Evolutionary conservation across 2,329 filamentous ascomycete genomes (phyloP).

Genomic region (Cylindrodendrum hubeiense): DNA sequence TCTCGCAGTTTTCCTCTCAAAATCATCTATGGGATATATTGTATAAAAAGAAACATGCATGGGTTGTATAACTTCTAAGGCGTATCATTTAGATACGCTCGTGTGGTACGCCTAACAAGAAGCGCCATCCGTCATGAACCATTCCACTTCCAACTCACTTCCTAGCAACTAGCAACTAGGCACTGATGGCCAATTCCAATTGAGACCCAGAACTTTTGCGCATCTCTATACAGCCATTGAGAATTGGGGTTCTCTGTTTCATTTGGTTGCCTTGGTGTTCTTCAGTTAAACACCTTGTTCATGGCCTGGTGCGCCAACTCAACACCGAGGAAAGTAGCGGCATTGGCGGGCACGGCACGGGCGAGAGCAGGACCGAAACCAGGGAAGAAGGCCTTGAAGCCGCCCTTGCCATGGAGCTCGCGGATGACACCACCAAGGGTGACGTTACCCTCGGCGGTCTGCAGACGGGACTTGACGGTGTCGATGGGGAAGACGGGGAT

Average conservation of each 20-base stretch:
- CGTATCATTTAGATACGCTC: conserved; percentile 14
- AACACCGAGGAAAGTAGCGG: conserved; percentile 91
- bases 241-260: not conserved
- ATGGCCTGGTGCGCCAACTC: conserved; percentile 87
- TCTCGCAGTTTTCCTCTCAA: not conserved
- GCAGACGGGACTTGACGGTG: conserved; percentile 93
- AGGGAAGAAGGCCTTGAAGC: conserved; percentile 94
- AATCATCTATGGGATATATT: conserved; percentile 30
- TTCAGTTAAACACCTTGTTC: conserved; percentile 75
- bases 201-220: conserved; percentile 2
- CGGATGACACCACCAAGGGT: conserved; percentile 84
- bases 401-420: conserved; percentile 86
- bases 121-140: conserved; percentile 18
- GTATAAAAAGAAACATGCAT: conserved; percentile 20
- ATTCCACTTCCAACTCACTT: conserved; percentile 2
- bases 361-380: conserved; percentile 94
- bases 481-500: conserved; percentile 98
- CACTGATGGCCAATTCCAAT: not conserved
- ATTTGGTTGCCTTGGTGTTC: not conserved
- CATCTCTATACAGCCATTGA: not conserved
- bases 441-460: conserved; percentile 89
- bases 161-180: not conserved
- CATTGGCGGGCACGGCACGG: conserved; percentile 94
- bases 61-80: conserved; percentile 6
- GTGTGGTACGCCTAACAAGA: conserved; percentile 9